Evolutionary conservation across 2,329 filamentous ascomycete species (phyloP).

Genomic region (Domatiomyces catenatus): DNA sequence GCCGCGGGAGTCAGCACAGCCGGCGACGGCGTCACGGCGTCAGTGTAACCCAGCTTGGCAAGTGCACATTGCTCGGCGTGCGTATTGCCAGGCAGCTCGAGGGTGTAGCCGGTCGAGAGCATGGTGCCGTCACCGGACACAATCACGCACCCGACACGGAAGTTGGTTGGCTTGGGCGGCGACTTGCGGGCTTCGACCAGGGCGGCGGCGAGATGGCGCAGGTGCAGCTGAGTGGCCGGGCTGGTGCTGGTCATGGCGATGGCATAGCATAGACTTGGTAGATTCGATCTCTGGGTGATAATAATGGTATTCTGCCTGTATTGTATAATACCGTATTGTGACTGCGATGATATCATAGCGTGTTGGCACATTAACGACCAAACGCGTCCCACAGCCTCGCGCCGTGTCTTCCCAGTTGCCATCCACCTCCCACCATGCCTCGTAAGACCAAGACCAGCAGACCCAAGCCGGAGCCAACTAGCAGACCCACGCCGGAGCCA

Average conservation of each 20-base stretch:
- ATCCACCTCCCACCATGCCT: constrained; percentile 6
- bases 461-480: constrained; percentile 32
- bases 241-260: neutral
- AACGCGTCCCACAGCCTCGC: neutral
- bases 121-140: constrained; percentile 36
- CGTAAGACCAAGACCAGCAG: constrained; percentile 8
- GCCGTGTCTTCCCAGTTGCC: neutral
- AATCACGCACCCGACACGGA: constrained; percentile 84
- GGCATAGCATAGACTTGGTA: too few species aligned
- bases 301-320: neutral
- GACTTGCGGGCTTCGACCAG: constrained; percentile 64
- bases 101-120: constrained; percentile 71
- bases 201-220: constrained; percentile 33
- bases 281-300: neutral
- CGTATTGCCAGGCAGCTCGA: constrained; percentile 83
- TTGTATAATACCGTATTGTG: too few species aligned
- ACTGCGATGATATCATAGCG: neutral
- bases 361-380: neutral
- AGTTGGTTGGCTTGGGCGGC: constrained; percentile 78
- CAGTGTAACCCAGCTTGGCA: constrained; percentile 42
- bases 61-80: constrained; percentile 93
- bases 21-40: constrained; percentile 22
- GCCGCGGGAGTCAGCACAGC: constrained; percentile 31
- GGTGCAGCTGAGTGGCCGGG: neutral
- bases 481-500: constrained; percentile 41